Base-by-base conservation (phyloP, 169 alveolate genomes). In the Condylostoma magnum region DNA sequence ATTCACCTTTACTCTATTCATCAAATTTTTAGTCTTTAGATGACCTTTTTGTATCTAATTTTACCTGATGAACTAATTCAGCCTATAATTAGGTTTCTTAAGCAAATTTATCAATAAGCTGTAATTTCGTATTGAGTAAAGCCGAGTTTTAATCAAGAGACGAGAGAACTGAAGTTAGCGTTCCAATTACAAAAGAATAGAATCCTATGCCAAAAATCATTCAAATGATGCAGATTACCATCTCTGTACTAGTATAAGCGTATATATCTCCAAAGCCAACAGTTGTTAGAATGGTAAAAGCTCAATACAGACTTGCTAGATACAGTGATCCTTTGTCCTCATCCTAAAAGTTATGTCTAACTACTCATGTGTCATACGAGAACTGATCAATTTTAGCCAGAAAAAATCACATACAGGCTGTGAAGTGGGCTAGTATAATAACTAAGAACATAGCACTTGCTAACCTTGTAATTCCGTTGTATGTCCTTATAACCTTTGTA, bases 121-220 rank as follows among this genome's bases (percentile, higher is more conserved):
- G 69, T 10, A 80, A 57, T 34, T 82, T 82, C 18, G 72, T 82
- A 3, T 67, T 27, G 2, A 84, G 76, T 48, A 66, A 37, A 20
- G 73, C 27, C 22, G 77, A 71, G 54, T 79, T 82, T 31, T 55
- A 69, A 50, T 86, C 86, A 22, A 76, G 53, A 3, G 77, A 68
- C 25, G 78, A 63, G 22, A 87, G 67, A n/a, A 87, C 71, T 15
- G 90, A 57, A 0, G 87, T 57, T 30, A 89, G 53, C 36, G 82
- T 43, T n/a, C 51, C 51, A 43, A 43, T 43, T 43, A 43, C 18
- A 22, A n/a, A 22, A n/a, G 51, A 43, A 43, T n/a, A 43, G 18
- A 43, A 43, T 43, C 25, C 18, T n/a, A 43, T 43, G 51, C 51
- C 51, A 43, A 43, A 43, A n/a, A 22, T 22, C 51, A 43, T 43